These are phyloP conservation scores for Fraxinus ornus DNA, from an alignment of 305 asterid species.

Conservation along the genomic window DNA sequence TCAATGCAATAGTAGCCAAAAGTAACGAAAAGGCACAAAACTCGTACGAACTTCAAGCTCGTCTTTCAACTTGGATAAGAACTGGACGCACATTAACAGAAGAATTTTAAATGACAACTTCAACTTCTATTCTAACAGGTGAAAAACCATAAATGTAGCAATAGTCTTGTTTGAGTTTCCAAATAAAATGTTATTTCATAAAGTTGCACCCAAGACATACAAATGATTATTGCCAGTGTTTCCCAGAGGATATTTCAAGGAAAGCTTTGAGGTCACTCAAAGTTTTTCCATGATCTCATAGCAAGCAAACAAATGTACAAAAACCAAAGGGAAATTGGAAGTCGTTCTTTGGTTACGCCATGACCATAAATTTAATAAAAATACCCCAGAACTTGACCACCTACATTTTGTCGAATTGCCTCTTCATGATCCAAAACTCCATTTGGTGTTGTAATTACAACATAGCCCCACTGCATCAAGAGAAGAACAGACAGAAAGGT, in stretches of 20 bases:
- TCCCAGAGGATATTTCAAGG: slow-evolving; percentile 9
- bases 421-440: slow-evolving; percentile 96
- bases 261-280: slow-evolving; percentile 5
- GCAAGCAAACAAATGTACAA: slow-evolving; percentile 15
- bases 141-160: not conserved
- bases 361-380: slow-evolving; percentile 47
- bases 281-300: slow-evolving; percentile 23
- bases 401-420: slow-evolving; percentile 75
- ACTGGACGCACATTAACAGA: not conserved
- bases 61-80: not conserved
- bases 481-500: slow-evolving; percentile 2
- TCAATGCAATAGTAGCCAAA: not conserved
- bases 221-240: slow-evolving; percentile 4
- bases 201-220: not conserved
- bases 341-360: slow-evolving; percentile 5
- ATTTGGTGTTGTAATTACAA: slow-evolving; percentile 84
- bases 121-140: not conserved
- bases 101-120: not conserved
- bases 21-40: not conserved
- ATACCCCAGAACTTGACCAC: slow-evolving; percentile 95
- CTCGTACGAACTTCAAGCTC: not conserved
- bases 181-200: not conserved
- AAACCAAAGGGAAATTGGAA: slow-evolving; percentile 4
- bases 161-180: not conserved
- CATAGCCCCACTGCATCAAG: slow-evolving; percentile 87